phyloP scores from a whole-genome alignment of 257 asterid genomes.

The Agastache rugosa region DNA sequence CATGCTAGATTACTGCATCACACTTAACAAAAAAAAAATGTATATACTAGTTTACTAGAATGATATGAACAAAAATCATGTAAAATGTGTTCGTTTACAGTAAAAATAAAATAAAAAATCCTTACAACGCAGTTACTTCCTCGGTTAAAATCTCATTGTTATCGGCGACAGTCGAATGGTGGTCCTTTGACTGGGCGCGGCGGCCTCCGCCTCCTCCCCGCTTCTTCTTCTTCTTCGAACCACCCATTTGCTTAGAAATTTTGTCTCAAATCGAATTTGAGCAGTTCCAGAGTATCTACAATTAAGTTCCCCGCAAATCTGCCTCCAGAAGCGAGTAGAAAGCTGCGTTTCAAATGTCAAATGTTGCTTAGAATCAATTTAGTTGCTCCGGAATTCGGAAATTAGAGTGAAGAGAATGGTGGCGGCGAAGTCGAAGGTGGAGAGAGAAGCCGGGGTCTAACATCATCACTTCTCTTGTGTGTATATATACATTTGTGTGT shows the following conservation, averaged over 20 bases:
- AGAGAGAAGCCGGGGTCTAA: not conserved
- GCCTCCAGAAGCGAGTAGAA: not conserved
- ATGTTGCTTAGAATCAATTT: slow-evolving; percentile 14
- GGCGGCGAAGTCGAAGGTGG: slow-evolving; percentile 22
- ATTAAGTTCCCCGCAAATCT: not conserved
- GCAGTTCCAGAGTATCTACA: not conserved
- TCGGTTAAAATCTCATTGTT: slow-evolving; percentile 69
- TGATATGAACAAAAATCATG: not conserved
- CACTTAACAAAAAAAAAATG: slow-evolving; percentile 5
- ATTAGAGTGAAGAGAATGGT: slow-evolving; percentile 6
- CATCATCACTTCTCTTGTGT: not conserved
- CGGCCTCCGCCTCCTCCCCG: slow-evolving; percentile 74
- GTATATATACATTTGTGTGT: not conserved
- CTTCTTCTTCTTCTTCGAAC: slow-evolving; percentile 87
- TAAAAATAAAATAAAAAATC: not conserved
- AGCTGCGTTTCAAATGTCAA: not conserved
- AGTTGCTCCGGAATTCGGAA: slow-evolving; percentile 9
- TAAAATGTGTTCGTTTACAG: slow-evolving; percentile 6
- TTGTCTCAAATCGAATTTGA: slow-evolving; percentile 12
- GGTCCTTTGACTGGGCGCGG: slow-evolving; percentile 70
- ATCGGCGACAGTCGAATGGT: slow-evolving; percentile 52
- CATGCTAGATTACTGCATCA: not conserved
- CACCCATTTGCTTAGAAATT: slow-evolving; percentile 54
- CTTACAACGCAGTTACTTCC: slow-evolving; percentile 89
- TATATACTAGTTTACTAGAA: slow-evolving; percentile 13